These are phyloP conservation scores for Nemania sp. DNA, from an alignment of 2,329 filamentous ascomycete genomes.

Conservation along the genomic window DNA sequence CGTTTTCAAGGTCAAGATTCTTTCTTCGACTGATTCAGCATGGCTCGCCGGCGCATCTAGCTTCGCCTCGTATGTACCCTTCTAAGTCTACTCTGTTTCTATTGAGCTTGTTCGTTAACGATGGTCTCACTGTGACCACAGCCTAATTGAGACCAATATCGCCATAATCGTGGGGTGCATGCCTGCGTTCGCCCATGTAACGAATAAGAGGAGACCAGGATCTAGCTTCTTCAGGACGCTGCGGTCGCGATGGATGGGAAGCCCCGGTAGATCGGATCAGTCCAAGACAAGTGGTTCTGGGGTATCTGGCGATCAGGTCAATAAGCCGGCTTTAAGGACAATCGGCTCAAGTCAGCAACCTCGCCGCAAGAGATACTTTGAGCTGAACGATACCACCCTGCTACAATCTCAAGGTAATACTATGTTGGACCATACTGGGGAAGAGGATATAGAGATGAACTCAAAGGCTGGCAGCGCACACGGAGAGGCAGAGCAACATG, in stretches of 20 bases:
- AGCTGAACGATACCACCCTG: constrained; percentile 1
- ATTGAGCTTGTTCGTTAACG: not conserved
- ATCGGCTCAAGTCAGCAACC: constrained; percentile 4
- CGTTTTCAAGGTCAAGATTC: constrained; percentile 9
- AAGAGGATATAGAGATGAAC: not conserved
- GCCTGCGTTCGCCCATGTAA: constrained; percentile 18
- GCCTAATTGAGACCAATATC: constrained; percentile 24
- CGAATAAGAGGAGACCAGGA: constrained; percentile 57
- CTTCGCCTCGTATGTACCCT: constrained; percentile 3
- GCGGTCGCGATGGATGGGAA: constrained; percentile 6
- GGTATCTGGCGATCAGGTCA: not conserved
- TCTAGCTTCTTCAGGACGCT: constrained; percentile 10
- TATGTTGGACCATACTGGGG: not conserved
- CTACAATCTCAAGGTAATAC: constrained; percentile 3
- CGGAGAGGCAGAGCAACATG: not conserved
- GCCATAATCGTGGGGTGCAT: constrained; percentile 27
- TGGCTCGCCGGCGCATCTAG: not conserved
- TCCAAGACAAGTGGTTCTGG: not conserved
- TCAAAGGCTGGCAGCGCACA: not conserved
- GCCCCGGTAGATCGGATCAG: not conserved
- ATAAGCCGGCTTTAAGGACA: not conserved
- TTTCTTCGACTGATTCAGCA: not conserved
- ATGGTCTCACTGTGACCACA: not conserved
- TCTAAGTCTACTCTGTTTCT: not conserved
- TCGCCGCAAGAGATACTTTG: constrained; percentile 3